Conservation (phyloP, 2,329 filamentous ascomycete genomes). For the Scytalidium lignicola region DNA sequence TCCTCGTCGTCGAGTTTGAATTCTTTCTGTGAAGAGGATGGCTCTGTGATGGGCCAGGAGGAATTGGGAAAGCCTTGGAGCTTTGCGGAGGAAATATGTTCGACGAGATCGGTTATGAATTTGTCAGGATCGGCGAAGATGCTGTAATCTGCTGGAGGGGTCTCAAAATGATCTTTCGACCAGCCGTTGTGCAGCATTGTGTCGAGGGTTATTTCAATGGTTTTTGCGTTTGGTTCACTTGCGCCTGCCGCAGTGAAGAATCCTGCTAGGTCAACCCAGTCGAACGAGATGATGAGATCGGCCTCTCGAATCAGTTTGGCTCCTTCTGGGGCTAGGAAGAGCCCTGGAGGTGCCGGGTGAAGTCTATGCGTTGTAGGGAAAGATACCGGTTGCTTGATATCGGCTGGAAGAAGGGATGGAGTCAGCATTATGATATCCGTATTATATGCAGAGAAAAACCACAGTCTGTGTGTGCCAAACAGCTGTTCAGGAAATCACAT, state of each 20-base stretch:
- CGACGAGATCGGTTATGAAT: neutral
- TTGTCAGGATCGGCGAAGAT: neutral
- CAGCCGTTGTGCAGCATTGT: neutral
- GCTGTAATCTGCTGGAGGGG: neutral
- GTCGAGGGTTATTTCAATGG: neutral
- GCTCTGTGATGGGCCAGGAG: neutral
- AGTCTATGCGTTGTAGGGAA: conserved; percentile 4
- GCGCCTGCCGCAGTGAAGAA: neutral
- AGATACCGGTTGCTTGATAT: conserved; percentile 2
- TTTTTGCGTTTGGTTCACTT: neutral
- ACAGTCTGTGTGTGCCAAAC: too few species aligned
- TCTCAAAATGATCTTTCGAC: neutral
- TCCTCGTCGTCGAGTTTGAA: neutral
- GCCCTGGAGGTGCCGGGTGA: neutral
- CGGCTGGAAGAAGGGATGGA: neutral
- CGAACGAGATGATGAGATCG: conserved; percentile 4
- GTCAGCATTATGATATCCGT: neutral
- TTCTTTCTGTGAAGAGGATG: neutral
- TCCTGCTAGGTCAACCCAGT: conserved; percentile 5
- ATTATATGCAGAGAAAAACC: too few species aligned
- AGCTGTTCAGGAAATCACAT: neutral
- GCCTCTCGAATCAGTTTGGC: conserved; percentile 2
- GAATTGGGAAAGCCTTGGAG: neutral
- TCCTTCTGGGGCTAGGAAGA: neutral
- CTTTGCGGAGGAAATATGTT: neutral